Evolutionary conservation across 306 rosid species (phyloP).

Genomic region (Trifolium repens): DNA sequence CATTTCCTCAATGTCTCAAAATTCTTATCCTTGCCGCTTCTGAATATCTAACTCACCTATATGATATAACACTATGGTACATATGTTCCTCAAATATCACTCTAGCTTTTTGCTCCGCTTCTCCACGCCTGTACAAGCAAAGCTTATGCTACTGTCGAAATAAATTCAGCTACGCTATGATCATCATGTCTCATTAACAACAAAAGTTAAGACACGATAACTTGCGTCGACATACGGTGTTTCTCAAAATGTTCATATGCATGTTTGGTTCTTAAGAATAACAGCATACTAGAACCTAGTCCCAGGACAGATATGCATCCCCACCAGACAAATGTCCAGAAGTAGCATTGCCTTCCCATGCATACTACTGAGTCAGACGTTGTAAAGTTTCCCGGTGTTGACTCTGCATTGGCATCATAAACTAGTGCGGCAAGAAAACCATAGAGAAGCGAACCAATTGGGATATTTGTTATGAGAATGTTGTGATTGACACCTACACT

Average conservation of each 20-base stretch:
- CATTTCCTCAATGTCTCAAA: constrained; percentile 1
- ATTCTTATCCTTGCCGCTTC: constrained; percentile 1
- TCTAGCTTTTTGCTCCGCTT: constrained; percentile 6
- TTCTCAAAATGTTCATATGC: constrained; percentile 76
- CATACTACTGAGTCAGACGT: constrained; percentile 61
- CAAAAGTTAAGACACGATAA: constrained; percentile 33
- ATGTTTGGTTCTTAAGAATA: constrained; percentile 76
- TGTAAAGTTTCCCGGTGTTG: constrained; percentile 33
- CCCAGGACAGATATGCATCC: constrained; percentile 81
- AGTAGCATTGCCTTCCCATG: constrained; percentile 84
- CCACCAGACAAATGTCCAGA: constrained; percentile 80
- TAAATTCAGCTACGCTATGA: constrained; percentile 14
- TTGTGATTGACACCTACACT: constrained; percentile 87
- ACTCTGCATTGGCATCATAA: constrained; percentile 62
- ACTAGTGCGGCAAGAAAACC: constrained; percentile 81
- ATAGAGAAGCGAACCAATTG: constrained; percentile 84
- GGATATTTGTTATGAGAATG: constrained; percentile 87
- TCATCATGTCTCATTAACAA: not conserved
- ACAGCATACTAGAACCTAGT: constrained; percentile 58
- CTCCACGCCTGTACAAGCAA: constrained; percentile 18
- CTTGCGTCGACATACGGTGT: constrained; percentile 58
- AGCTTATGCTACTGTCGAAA: constrained; percentile 23
- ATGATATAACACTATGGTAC: not conserved
- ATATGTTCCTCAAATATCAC: constrained; percentile 19
- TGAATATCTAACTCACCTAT: constrained; percentile 18